Percentiles rank a stretch among this genome's conserved stretches.
phyloP scores from a whole-genome alignment of 2,329 filamentous ascomycete species.

The Erysiphe pulchra region DNA sequence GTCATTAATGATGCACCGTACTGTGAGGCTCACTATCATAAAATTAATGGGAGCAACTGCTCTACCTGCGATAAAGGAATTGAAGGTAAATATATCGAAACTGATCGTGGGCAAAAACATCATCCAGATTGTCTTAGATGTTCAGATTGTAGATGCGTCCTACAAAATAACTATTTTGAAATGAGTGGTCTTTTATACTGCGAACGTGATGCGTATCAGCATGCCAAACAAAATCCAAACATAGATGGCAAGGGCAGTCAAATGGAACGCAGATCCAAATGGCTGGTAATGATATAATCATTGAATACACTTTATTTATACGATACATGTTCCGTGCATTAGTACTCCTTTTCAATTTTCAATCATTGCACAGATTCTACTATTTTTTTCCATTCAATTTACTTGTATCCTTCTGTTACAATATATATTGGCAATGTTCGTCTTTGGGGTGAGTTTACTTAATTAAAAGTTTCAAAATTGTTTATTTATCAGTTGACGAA shows the following conservation, averaged over 20 bases:
- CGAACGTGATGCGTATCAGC: constrained; percentile 47
- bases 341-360: no score
- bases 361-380: no score
- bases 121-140: constrained; percentile 76
- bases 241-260: constrained; percentile 7
- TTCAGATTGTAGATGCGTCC: constrained; percentile 43
- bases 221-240: constrained; percentile 8
- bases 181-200: constrained; percentile 60
- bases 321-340: no score
- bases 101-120: constrained; percentile 51
- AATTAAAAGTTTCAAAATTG: no score
- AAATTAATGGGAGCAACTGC: constrained; percentile 70
- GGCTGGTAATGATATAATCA: constrained; percentile 22
- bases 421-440: no score
- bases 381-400: no score
- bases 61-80: constrained; percentile 59
- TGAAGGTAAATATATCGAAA: constrained; percentile 81
- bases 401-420: no score
- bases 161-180: constrained; percentile 78
- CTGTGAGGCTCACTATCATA: constrained; percentile 80
- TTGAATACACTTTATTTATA: neutral
- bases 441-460: no score
- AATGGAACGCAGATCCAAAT: constrained; percentile 22
- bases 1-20: constrained; percentile 70
- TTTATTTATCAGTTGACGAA: no score